phyloP scores from a whole-genome alignment of 352 stramenopile genomes.

The Phytophthora cactorum region DNA sequence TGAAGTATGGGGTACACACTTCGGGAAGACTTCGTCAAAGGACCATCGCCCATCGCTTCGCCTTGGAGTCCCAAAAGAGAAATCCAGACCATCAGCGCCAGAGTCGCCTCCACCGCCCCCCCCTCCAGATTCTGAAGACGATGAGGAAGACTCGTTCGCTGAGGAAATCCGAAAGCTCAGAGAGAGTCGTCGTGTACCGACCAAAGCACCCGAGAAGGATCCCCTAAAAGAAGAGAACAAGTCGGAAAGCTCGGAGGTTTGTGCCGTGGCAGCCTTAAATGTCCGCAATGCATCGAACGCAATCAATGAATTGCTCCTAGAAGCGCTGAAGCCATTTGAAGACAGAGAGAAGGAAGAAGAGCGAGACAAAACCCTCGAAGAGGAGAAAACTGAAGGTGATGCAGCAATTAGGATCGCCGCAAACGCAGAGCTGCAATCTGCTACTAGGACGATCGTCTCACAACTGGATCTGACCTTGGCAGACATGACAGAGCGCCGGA shows the following conservation, averaged over 20 bases:
- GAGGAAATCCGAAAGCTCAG: slow-evolving; percentile 48
- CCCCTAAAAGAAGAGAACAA: slow-evolving; percentile 15
- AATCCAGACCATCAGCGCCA: slow-evolving; percentile 1
- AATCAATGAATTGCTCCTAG: slow-evolving; percentile 53
- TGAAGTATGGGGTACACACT: slow-evolving; percentile 47
- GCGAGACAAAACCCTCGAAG: slow-evolving; percentile 21
- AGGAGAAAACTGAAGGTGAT: slow-evolving; percentile 17
- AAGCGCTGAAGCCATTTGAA: slow-evolving; percentile 63
- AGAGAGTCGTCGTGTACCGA: slow-evolving; percentile 14
- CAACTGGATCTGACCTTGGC: slow-evolving; percentile 51
- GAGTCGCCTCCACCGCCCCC: slow-evolving; percentile 27
- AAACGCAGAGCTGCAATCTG: slow-evolving; percentile 29
- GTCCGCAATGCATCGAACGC: slow-evolving; percentile 45
- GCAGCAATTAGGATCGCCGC: slow-evolving; percentile 20
- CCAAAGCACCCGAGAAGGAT: slow-evolving; percentile 21
- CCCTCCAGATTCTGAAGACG: slow-evolving; percentile 24
- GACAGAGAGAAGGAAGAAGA: slow-evolving; percentile 42
- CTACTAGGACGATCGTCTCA: slow-evolving; percentile 50
- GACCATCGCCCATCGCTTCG: slow-evolving; percentile 7
- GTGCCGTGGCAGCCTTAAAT: slow-evolving; percentile 12
- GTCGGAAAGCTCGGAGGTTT: slow-evolving; percentile 11
- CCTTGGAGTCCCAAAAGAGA: slow-evolving; percentile 9
- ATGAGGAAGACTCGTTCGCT: slow-evolving; percentile 56
- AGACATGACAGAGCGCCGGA: slow-evolving; percentile 39
- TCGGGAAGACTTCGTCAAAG: slow-evolving; percentile 20